Base-by-base conservation (phyloP, 2,329 filamentous ascomycete species). In the Plenodomus biglobosus region DNA sequence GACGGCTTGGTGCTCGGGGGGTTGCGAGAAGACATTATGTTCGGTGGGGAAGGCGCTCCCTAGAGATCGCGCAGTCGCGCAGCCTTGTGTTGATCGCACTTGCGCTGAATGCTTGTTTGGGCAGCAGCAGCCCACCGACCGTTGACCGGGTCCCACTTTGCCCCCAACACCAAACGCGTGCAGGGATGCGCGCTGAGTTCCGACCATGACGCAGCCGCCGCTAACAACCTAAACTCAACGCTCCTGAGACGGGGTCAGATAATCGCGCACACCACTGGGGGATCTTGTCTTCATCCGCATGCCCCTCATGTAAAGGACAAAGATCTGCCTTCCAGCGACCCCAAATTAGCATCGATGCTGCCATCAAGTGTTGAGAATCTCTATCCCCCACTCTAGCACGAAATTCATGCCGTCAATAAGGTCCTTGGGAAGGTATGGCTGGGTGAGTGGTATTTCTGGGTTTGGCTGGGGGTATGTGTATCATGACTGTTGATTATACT, bases 11-110 rank as follows among this genome's bases (percentile, higher is more conserved):
- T 55, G 34, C 58, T 60, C 18, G 63, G 56, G 37, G 58, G 64
- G 46, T 64, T 66, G 50, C 68, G 68, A 18, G 67, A 59, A 20
- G 68, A 66, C 68, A 73, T 73, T 55, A 48, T 50, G 41, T 32
- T 15, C 27, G 27, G 59, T 44, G 46, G 42, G 37, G 13, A 38
- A 36, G 50, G 48, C 44, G 45, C 59, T 66, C 63, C 69, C 69
- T 71, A 47, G 50, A 52, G 46, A 24, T 47, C 20, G 56, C 40
- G 46, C 34, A 27, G 42, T 35, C 35, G 42, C 46, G 10, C 22
- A 5, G 22, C 30, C 52, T n/a, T 34, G 34, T 43, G 44, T 59
- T 59, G 59, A 34, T 61, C 57, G 55, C 59, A 49, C 49, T 50
- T 56, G 55, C 55, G 41, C 43, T 46, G 42, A 41, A 35, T 38